Evolutionary conservation across 148 eudicot species (phyloP).

Genomic region (Persicaria tinctoria): DNA sequence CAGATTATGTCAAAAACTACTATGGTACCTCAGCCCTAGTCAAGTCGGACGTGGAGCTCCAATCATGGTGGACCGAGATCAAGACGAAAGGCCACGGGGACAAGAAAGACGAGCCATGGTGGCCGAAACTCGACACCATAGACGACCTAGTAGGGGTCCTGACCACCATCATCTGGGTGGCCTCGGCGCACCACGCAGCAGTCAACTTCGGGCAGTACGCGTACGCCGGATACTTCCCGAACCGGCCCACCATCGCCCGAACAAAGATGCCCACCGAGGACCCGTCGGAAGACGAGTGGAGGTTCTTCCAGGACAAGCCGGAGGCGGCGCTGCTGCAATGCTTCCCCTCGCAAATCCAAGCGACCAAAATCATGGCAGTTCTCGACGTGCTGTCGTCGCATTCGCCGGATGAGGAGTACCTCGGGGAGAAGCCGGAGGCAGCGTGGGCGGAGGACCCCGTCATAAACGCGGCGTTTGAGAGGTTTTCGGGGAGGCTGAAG

Average conservation of each 20-base stretch:
- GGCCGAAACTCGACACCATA: constrained; percentile 41
- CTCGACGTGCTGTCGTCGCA: constrained; percentile 56
- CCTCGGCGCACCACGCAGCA: constrained; percentile 25
- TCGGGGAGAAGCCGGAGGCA: constrained; percentile 36
- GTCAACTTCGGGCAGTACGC: constrained; percentile 65
- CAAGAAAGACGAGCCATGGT: constrained; percentile 23
- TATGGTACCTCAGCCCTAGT: constrained; percentile 29
- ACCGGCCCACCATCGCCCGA: constrained; percentile 56
- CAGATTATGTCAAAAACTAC: constrained; percentile 54
- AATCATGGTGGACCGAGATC: constrained; percentile 71
- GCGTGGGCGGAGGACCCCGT: constrained; percentile 33
- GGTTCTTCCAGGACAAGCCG: constrained; percentile 32
- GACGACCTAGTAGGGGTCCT: constrained; percentile 38
- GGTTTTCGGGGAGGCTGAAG: constrained; percentile 39
- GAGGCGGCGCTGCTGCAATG: constrained; percentile 28
- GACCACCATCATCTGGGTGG: constrained; percentile 67
- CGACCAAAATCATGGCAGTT: constrained; percentile 46
- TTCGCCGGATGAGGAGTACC: constrained; percentile 63
- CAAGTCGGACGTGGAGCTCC: constrained; percentile 50
- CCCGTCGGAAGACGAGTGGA: constrained; percentile 29
- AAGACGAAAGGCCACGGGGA: constrained; percentile 53
- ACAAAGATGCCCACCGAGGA: constrained; percentile 56
- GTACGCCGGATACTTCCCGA: constrained; percentile 59
- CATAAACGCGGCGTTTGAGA: constrained; percentile 48
- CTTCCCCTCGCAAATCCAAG: constrained; percentile 60